phyloP scores from a whole-genome alignment of 371 early-diverging fungal species.

The Mortierella sp. region DNA sequence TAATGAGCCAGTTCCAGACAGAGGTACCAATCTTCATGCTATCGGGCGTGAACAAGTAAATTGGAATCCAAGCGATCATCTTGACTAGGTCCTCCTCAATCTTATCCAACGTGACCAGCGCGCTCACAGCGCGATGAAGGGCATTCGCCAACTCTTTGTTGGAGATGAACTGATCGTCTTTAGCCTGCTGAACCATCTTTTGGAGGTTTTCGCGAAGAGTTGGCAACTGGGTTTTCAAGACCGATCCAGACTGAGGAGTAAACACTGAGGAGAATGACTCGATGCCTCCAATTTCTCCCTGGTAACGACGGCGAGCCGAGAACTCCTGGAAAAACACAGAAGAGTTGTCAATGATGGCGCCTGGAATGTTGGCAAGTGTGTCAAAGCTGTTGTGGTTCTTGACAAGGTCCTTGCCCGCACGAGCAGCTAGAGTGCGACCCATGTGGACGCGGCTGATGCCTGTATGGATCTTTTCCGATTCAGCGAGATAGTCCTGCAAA shows the following conservation, averaged over 20 bases:
- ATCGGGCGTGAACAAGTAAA: conserved; percentile 78
- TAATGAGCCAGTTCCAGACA: conserved; percentile 87
- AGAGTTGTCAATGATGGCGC: conserved; percentile 54
- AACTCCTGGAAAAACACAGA: conserved; percentile 64
- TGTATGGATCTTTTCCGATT: conserved; percentile 55
- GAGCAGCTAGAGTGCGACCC: conserved; percentile 74
- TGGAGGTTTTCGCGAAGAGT: conserved; percentile 43
- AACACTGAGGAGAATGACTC: conserved; percentile 14
- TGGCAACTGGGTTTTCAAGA: conserved; percentile 42
- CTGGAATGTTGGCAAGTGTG: conserved; percentile 52
- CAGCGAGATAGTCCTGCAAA: conserved; percentile 70
- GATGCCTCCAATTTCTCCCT: conserved; percentile 62
- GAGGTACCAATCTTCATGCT: conserved; percentile 76
- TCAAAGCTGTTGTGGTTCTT: conserved; percentile 55
- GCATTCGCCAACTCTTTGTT: conserved; percentile 55
- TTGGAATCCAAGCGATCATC: conserved; percentile 83
- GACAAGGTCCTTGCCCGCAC: conserved; percentile 62
- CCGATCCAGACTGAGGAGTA: conserved; percentile 7
- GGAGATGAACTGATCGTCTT: conserved; percentile 48
- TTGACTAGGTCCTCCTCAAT: conserved; percentile 75
- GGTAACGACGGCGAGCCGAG: conserved; percentile 58
- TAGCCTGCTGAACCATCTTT: conserved; percentile 47
- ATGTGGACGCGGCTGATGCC: conserved; percentile 64
- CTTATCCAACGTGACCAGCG: conserved; percentile 8
- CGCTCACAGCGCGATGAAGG: conserved; percentile 56